Percentiles rank a stretch among this genome's conserved stretches.
Evolutionary conservation across 2,329 filamentous ascomycete species (phyloP).

Genomic region (Ophioceras dolichostomum): DNA sequence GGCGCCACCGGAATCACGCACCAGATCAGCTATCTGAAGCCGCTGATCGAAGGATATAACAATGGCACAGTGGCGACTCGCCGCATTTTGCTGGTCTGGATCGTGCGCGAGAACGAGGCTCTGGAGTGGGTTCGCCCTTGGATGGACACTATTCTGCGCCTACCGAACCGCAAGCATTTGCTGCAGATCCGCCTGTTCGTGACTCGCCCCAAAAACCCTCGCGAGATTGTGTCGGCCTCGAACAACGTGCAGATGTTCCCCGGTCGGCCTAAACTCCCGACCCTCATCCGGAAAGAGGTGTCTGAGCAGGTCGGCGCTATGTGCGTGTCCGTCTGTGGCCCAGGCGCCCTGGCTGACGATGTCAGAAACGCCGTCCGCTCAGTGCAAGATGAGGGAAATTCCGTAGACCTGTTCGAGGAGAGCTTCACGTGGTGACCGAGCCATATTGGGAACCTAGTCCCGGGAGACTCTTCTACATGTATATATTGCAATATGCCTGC

Average conservation of each 20-base stretch:
- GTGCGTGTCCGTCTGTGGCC: constrained; percentile 71
- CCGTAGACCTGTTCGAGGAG: constrained; percentile 68
- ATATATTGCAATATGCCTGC: no score
- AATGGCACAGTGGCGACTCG: constrained; percentile 67
- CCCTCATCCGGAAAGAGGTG: constrained; percentile 72
- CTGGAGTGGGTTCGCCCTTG: constrained; percentile 90
- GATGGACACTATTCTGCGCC: constrained; percentile 61
- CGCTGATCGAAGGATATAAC: constrained; percentile 58
- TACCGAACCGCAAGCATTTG: constrained; percentile 71
- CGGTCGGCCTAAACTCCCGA: constrained; percentile 71
- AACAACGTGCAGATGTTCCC: constrained; percentile 84
- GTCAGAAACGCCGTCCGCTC: constrained; percentile 56
- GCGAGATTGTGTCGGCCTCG: constrained; percentile 65
- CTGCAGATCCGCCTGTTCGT: constrained; percentile 83
- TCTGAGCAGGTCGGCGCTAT: constrained; percentile 76
- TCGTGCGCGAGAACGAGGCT: constrained; percentile 78
- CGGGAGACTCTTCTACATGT: no score
- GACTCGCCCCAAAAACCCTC: constrained; percentile 73
- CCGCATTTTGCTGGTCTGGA: constrained; percentile 77
- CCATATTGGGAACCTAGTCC: no score
- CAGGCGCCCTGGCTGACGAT: constrained; percentile 63
- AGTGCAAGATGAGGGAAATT: constrained; percentile 45
- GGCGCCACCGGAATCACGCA: constrained; percentile 93
- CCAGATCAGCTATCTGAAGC: constrained; percentile 76
- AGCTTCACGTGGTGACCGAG: constrained; percentile 55